These are phyloP conservation scores for Clitoria ternatea DNA, from an alignment of 306 rosid species.

Conservation along the genomic window DNA sequence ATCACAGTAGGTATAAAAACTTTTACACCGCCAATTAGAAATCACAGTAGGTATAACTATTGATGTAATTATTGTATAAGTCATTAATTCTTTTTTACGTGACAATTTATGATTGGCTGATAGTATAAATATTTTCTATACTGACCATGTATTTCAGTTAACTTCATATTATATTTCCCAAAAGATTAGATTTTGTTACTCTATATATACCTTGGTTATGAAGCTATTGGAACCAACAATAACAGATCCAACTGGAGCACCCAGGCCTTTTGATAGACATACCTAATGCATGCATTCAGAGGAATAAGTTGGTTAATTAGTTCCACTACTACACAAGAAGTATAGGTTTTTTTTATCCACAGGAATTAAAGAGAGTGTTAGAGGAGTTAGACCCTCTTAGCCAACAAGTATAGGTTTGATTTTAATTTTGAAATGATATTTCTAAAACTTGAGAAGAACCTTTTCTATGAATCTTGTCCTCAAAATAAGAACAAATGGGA, in stretches of 20 bases:
- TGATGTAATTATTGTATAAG: too few species aligned
- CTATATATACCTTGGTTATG: constrained; percentile 66
- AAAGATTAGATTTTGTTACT: background rate
- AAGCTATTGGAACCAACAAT: constrained; percentile 78
- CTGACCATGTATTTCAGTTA: too few species aligned
- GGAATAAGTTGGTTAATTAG: background rate
- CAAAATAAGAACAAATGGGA: too few species aligned
- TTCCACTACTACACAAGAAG: background rate
- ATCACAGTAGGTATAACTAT: too few species aligned
- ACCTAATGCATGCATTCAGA: constrained; percentile 48
- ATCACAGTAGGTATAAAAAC: too few species aligned
- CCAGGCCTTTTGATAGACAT: constrained; percentile 85
- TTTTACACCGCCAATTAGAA: too few species aligned
- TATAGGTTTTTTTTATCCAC: too few species aligned
- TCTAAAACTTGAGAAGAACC: background rate
- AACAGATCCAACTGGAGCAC: constrained; percentile 93
- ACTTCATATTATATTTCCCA: background rate
- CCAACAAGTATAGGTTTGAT: background rate
- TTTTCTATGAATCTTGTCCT: constrained; percentile 34
- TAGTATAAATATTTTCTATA: too few species aligned
- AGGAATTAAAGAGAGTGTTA: too few species aligned
- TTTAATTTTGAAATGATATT: background rate
- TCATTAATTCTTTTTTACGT: too few species aligned
- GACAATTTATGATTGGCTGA: too few species aligned
- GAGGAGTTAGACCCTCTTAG: too few species aligned